Conservation (phyloP, 352 stramenopile species). For the Phytophthora tubulina region DNA sequence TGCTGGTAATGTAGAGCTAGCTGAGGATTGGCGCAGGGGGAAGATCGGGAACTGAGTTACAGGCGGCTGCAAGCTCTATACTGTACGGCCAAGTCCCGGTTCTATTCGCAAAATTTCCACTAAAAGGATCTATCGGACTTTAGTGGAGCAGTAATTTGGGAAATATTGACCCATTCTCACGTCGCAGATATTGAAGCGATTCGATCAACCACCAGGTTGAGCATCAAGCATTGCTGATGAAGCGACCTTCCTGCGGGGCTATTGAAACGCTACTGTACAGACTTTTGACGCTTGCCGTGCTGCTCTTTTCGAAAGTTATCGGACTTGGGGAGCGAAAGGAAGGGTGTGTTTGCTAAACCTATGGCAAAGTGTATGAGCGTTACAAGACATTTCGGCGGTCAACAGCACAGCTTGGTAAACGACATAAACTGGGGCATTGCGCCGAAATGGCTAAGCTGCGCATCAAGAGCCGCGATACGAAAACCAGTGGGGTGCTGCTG, state of each 20-base stretch:
- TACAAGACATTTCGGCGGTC: neutral
- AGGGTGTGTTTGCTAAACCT: too few species aligned
- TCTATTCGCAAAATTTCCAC: slow-evolving; percentile 13
- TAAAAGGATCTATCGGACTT: slow-evolving; percentile 15
- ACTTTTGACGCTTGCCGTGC: too few species aligned
- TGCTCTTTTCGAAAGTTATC: too few species aligned
- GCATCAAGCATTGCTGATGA: neutral
- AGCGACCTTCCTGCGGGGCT: too few species aligned
- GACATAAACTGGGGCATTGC: too few species aligned
- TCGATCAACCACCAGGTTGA: too few species aligned
- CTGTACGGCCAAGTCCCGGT: neutral
- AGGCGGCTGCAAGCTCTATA: slow-evolving; percentile 33
- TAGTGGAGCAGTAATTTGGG: slow-evolving; percentile 1
- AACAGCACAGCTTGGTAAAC: neutral
- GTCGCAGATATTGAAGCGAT: slow-evolving; percentile 17
- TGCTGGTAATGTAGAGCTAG: neutral
- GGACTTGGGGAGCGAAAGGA: too few species aligned
- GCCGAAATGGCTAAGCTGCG: too few species aligned
- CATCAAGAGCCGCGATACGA: neutral
- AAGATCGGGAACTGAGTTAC: slow-evolving; percentile 36
- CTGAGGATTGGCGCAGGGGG: slow-evolving; percentile 33
- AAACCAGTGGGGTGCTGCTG: neutral
- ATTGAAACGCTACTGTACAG: too few species aligned
- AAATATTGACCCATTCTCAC: slow-evolving; percentile 16
- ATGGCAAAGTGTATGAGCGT: too few species aligned